Evolutionary conservation across 805 yeast genomes (phyloP).

Genomic region (Lachancea sp.): DNA sequence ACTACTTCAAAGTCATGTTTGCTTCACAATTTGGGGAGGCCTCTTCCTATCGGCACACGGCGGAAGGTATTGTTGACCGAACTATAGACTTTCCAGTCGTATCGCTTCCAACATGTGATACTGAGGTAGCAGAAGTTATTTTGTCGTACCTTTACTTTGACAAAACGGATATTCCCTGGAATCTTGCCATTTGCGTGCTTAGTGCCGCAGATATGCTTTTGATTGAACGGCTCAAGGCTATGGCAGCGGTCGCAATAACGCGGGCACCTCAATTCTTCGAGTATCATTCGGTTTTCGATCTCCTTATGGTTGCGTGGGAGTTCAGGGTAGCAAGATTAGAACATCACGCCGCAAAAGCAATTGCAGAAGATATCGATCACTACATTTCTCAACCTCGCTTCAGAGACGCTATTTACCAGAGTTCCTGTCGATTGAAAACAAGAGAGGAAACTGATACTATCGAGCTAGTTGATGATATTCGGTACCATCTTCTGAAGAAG

Average conservation of each 20-base stretch:
- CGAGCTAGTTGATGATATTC: slow-evolving; percentile 71
- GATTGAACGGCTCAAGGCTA: slow-evolving; percentile 56
- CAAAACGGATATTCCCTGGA: slow-evolving; percentile 44
- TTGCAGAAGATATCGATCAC: slow-evolving; percentile 44
- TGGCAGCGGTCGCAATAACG: slow-evolving; percentile 46
- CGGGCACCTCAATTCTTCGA: slow-evolving; percentile 28
- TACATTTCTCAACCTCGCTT: slow-evolving; percentile 38
- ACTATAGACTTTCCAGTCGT: slow-evolving; percentile 24
- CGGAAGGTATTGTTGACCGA: slow-evolving; percentile 2
- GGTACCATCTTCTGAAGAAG: slow-evolving; percentile 46
- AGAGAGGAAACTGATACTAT: slow-evolving; percentile 75
- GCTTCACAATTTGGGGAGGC: slow-evolving; percentile 42
- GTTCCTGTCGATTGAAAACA: slow-evolving; percentile 49
- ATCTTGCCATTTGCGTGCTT: slow-evolving; percentile 49
- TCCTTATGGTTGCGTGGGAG: slow-evolving; percentile 62
- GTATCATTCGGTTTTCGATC: slow-evolving; percentile 43
- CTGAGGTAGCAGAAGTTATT: slow-evolving; percentile 43
- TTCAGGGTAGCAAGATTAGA: slow-evolving; percentile 60
- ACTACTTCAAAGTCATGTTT: slow-evolving; percentile 60
- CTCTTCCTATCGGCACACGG: slow-evolving; percentile 4
- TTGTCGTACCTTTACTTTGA: slow-evolving; percentile 57
- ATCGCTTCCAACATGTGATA: slow-evolving; percentile 19
- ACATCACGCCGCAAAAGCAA: slow-evolving; percentile 49
- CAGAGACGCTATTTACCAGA: slow-evolving; percentile 35
- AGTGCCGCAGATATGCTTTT: slow-evolving; percentile 50